These are phyloP conservation scores for Pelargonium myrrhifolium DNA, from an alignment of 441 rosid genomes.

Conservation along the genomic window DNA sequence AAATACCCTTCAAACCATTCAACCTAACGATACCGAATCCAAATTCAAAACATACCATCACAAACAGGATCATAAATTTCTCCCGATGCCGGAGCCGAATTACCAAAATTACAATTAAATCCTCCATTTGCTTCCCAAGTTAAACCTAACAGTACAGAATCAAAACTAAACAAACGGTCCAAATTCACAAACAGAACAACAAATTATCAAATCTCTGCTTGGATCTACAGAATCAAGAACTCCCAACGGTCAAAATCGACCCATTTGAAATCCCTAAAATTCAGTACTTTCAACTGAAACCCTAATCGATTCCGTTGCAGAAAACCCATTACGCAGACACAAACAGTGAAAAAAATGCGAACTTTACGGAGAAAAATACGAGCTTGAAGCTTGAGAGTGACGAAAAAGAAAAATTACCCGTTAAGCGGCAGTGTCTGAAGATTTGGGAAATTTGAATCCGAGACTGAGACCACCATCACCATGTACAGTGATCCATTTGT, in stretches of 20 bases:
- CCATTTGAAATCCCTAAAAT: constrained; percentile 14
- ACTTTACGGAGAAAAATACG: not conserved
- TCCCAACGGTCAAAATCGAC: constrained; percentile 20
- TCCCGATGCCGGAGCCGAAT: too few species aligned
- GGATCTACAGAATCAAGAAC: constrained; percentile 4
- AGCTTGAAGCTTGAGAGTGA: not conserved
- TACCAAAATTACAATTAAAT: too few species aligned
- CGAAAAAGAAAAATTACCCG: constrained; percentile 22
- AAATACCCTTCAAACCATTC: too few species aligned
- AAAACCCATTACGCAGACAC: not conserved
- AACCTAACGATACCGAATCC: too few species aligned
- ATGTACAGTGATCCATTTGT: constrained; percentile 27
- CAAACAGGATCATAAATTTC: too few species aligned
- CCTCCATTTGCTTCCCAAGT: too few species aligned
- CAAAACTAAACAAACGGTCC: not conserved
- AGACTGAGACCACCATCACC: constrained; percentile 24
- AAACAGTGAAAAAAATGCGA: not conserved
- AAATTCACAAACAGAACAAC: not conserved
- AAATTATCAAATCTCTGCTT: not conserved
- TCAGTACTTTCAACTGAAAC: constrained; percentile 24
- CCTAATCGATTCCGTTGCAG: constrained; percentile 18
- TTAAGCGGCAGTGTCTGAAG: constrained; percentile 12
- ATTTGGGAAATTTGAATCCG: constrained; percentile 29
- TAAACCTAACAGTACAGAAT: not conserved
- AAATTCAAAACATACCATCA: too few species aligned